A percentile compares a stretch with the other conserved stretches of the same genome.
Evolutionary conservation across 768 basidiomycete genomes (phyloP).

Genomic region (Lactarius hengduanensis): DNA sequence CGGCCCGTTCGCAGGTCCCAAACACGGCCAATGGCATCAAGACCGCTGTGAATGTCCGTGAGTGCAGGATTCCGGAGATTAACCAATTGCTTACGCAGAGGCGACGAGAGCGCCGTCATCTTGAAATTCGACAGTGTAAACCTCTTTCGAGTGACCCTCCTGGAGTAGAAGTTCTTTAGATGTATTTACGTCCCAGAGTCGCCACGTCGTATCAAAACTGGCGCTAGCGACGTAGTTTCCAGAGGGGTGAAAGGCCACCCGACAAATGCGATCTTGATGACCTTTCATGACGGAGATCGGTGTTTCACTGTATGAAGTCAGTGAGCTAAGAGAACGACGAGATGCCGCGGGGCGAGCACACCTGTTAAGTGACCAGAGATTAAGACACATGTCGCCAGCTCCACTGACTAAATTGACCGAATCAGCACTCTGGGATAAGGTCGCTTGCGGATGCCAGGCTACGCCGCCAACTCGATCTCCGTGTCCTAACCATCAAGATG

Average conservation of each 20-base stretch:
- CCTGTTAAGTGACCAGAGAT: constrained; percentile 89
- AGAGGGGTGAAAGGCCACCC: constrained; percentile 95
- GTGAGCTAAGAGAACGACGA: constrained; percentile 2
- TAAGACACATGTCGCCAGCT: constrained; percentile 81
- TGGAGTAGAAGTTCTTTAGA: constrained; percentile 83
- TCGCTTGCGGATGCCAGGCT: constrained; percentile 96
- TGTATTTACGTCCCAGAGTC: constrained; percentile 90
- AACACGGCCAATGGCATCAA: constrained; percentile 95
- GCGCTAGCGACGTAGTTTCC: constrained; percentile 93
- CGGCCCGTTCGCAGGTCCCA: constrained; percentile 96
- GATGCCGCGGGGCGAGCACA: constrained; percentile 35
- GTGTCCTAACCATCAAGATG: constrained; percentile 55
- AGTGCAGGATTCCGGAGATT: background rate
- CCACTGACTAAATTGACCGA: constrained; percentile 86
- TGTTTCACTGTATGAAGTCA: constrained; percentile 56
- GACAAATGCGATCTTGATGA: constrained; percentile 86
- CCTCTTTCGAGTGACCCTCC: constrained; percentile 97
- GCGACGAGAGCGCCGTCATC: constrained; percentile 90
- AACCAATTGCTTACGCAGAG: constrained; percentile 66
- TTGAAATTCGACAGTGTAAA: constrained; percentile 95
- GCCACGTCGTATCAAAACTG: constrained; percentile 96
- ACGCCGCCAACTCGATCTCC: constrained; percentile 91
- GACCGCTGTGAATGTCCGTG: constrained; percentile 54
- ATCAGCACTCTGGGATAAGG: constrained; percentile 60
- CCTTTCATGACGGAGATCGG: constrained; percentile 86